Percentiles rank a stretch among this genome's conserved stretches.
These are phyloP conservation scores for Tylopilus vinaceipallidus DNA, from an alignment of 768 basidiomycete genomes.

Conservation along the genomic window DNA sequence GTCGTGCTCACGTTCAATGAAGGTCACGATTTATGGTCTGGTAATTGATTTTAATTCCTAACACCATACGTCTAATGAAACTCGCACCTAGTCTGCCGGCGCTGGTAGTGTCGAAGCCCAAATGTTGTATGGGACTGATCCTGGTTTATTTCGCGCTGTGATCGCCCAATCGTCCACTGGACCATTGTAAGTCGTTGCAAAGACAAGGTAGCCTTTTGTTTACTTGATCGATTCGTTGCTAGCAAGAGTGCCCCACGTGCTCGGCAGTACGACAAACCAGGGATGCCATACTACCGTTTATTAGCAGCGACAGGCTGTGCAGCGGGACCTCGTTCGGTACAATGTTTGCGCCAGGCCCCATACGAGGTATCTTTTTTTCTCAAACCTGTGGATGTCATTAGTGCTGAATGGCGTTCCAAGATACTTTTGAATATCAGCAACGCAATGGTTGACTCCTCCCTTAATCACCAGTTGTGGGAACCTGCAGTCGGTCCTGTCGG, in stretches of 20 bases:
- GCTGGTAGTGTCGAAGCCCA: conserved; percentile 18
- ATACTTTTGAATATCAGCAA: conserved; percentile 48
- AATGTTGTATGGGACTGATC: conserved; percentile 5
- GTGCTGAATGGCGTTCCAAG: conserved; percentile 25
- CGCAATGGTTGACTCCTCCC: conserved; percentile 39
- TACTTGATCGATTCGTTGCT: background rate
- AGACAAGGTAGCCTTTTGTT: background rate
- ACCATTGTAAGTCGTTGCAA: conserved; percentile 17
- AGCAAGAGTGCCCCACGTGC: conserved; percentile 53
- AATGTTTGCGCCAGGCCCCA: conserved; percentile 37
- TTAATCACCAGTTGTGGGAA: conserved; percentile 58
- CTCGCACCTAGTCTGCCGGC: conserved; percentile 12
- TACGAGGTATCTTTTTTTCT: conserved; percentile 10
- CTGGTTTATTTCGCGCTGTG: conserved; percentile 12
- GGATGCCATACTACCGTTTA: conserved; percentile 48
- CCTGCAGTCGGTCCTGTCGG: conserved; percentile 51
- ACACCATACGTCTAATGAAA: background rate
- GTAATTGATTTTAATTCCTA: background rate
- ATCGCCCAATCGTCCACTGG: conserved; percentile 20
- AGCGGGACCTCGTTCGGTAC: conserved; percentile 36
- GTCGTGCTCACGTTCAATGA: background rate
- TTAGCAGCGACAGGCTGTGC: conserved; percentile 46
- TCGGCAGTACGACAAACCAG: conserved; percentile 49
- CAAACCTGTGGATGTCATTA: background rate
- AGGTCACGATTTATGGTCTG: conserved; percentile 23